Percentiles rank a stretch among this genome's conserved stretches.
phyloP scores from a whole-genome alignment of 2,329 filamentous ascomycete genomes.

The Colletotrichum siamense region DNA sequence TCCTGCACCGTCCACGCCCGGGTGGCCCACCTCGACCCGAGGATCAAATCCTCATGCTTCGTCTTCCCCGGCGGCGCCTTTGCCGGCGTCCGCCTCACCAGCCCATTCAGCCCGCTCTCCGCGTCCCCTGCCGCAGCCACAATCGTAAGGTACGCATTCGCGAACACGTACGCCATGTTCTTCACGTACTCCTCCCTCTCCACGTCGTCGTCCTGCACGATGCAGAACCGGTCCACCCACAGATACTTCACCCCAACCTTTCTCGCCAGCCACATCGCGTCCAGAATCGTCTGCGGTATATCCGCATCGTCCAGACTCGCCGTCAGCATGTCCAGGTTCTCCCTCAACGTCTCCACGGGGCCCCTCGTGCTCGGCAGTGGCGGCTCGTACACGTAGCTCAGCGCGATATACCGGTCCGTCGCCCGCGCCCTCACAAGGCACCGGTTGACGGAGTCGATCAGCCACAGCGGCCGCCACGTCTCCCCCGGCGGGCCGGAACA shows the following conservation, averaged over 20 bases:
- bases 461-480: slow-evolving; percentile 45
- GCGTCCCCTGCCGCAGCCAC: slow-evolving; percentile 47
- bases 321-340: slow-evolving; percentile 42
- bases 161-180: slow-evolving; percentile 51
- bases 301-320: slow-evolving; percentile 38
- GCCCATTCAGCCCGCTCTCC: slow-evolving; percentile 36
- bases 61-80: slow-evolving; percentile 32
- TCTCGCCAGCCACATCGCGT: slow-evolving; percentile 49
- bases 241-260: slow-evolving; percentile 48
- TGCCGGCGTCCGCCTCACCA: slow-evolving; percentile 17
- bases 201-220: slow-evolving; percentile 47
- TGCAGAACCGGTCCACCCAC: slow-evolving; percentile 53
- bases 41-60: slow-evolving; percentile 44
- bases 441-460: slow-evolving; percentile 45
- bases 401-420: slow-evolving; percentile 46
- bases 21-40: slow-evolving; percentile 42
- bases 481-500: slow-evolving; percentile 33
- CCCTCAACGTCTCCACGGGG: slow-evolving; percentile 35
- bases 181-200: slow-evolving; percentile 44
- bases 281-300: slow-evolving; percentile 46
- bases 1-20: slow-evolving; percentile 52
- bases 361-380: slow-evolving; percentile 24
- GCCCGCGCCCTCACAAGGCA: slow-evolving; percentile 43
- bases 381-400: slow-evolving; percentile 51
- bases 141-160: slow-evolving; percentile 50